Conservation (phyloP, 2,329 filamentous ascomycete genomes). For the Ascochyta clinopodiicola region DNA sequence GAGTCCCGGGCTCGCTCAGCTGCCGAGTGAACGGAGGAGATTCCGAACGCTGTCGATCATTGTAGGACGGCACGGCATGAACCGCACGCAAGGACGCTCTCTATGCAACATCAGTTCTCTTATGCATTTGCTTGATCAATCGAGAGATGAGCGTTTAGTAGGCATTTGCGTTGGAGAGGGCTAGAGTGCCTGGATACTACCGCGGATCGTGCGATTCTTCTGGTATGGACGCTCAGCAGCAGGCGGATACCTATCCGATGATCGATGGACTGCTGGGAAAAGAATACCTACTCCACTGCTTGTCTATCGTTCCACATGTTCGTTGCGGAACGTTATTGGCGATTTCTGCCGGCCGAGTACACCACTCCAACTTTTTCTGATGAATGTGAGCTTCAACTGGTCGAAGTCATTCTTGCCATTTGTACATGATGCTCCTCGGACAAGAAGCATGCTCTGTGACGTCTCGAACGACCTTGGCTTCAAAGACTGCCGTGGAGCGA, state of each 20-base stretch:
- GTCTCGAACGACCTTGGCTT: neutral
- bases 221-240: neutral
- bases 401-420: neutral
- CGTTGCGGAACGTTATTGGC: neutral
- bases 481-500: slow-evolving; percentile 3
- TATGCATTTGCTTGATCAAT: no score
- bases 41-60: neutral
- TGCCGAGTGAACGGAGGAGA: neutral
- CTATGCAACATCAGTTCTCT: neutral
- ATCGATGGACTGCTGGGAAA: slow-evolving; percentile 6
- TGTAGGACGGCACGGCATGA: neutral
- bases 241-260: neutral
- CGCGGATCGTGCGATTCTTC: neutral
- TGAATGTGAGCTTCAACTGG: no score
- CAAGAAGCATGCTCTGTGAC: neutral
- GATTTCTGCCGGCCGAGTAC: neutral
- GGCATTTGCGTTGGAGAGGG: neutral
- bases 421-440: neutral
- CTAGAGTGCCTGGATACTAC: neutral
- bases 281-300: neutral
- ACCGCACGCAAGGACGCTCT: neutral
- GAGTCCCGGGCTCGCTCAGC: neutral
- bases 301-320: neutral
- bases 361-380: neutral
- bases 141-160: neutral